Conservation (phyloP, 179 eudicot species). For the Beta corolliflora region DNA sequence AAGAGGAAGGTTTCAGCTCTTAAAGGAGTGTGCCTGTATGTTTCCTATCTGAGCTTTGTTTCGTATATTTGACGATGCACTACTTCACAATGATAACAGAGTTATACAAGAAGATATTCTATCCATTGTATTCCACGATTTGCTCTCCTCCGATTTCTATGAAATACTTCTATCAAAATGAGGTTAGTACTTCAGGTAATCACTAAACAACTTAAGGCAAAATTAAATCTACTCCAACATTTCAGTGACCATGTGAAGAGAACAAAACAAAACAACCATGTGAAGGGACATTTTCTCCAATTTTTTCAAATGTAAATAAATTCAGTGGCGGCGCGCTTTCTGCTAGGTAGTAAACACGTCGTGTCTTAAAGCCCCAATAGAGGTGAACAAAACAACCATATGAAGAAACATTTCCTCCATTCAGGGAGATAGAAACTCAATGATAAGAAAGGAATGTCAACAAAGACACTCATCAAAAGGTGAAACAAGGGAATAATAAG, state of each 20-base stretch:
- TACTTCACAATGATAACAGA: background rate
- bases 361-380: background rate
- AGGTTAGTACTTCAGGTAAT: background rate
- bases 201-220: background rate
- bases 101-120: background rate
- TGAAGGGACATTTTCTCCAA: background rate
- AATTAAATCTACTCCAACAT: background rate
- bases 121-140: background rate
- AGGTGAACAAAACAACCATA: background rate
- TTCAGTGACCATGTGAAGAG: background rate
- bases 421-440: background rate
- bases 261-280: no score
- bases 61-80: background rate
- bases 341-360: background rate
- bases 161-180: background rate
- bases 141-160: background rate
- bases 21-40: background rate
- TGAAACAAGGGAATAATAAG: background rate
- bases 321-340: no score
- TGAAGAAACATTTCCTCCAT: no score
- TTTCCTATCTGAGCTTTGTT: background rate
- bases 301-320: background rate
- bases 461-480: background rate
- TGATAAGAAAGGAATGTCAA: background rate
- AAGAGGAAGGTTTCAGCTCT: background rate